Evolutionary conservation across 1,284 basidiomycete genomes (phyloP), one percentile per base, ranked within the genome.

Genomic region (Cutaneotrichosporon sp.): DNA sequence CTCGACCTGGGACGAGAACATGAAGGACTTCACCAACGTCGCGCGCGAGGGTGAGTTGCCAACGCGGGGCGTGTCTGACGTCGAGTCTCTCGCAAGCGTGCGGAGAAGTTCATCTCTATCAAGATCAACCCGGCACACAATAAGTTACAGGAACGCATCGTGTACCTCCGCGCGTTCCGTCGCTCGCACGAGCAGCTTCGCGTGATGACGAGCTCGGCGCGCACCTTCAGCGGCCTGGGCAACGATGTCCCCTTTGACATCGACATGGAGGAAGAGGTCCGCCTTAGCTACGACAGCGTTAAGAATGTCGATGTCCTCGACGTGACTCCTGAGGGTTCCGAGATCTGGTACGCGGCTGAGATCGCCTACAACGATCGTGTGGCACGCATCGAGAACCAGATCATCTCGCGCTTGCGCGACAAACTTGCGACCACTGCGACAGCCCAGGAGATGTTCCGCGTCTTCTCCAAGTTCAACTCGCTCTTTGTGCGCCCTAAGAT

Each of bases 391-490:
- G 97, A 99, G 82, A 98, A 97, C 81, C 95, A 96, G 77, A 97
- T 99, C 77, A 99, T 99, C 77, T 91, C 95, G 7, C 85, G 92
- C 30, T 81, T 99, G 60, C 86, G 95, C 40, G 94, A 97, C 78
- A 85, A 92, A 64, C 85, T 99, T 22, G 97, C 92, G n/a, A 96
- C 92, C 11, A 95, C 96, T 31, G 85, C 92, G 58, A 98, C 97
- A 75, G 96, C 97, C 2, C 96, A 97, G 76, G 96, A 98, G 82
- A 99, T 98, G 95, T 98, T 99, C 81, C 87, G 95, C 61, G 96
- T 98, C 56, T 96, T 99, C 80, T 96, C 92, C 6, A 97, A 97
- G 81, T 99, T 98, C 84, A 98, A 99, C 80, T 91, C 92, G 1
- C 83, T 99, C 38, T 98, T 99, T 76, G 95, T 99, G 38, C 86